Evolutionary conservation across 768 basidiomycete species (phyloP), one percentile per base, ranked within the genome.

Genomic region (Coprinellus aureogranulatus): DNA sequence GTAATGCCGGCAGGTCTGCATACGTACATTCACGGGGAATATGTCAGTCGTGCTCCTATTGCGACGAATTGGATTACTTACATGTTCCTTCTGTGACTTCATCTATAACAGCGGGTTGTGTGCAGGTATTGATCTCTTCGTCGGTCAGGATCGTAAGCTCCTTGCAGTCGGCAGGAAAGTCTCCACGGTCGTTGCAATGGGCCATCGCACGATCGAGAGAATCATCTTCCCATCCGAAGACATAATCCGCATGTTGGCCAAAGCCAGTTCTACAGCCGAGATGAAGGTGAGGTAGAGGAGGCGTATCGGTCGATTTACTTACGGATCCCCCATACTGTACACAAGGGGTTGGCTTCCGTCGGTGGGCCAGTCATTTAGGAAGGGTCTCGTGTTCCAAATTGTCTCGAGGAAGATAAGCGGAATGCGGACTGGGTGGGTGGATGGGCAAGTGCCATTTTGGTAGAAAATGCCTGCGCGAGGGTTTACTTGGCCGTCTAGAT

Each of bases 221-320:
- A n/a, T 58, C 57, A 18, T 45, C 57, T 39, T 58, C 51, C 57
- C 57, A 58, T 23, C 57, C 57, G 42, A 58, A 58, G 2, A 53
- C 57, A 45, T 58, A 58, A 45, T 58, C 57, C 18, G n/a, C 57
- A 25, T 58, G 57, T n/a, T 58, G 57, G 0, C 57, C 57, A 27
- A 45, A 58, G 3, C 51, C 51, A 2, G 51, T 58, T n/a, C 57
- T 58, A 20, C n/a, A 22, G 25, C 18, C 12, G 25, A 50, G 5
- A 25, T 14, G 34, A 34, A 14, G 14, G 34, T 50, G 22, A 23
- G 44, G 14, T 30, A 37, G 22, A 23, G 23, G 4, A 12, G 20
- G 46, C 8, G 22, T 16, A 6, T n/a, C 3, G 25, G 22, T 39
- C 37, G 9, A 39, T 9, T 18, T 5, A 53, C 57, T 41, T 53